Base-by-base conservation (phyloP, 768 basidiomycete species). In the Termitomyces sp. region DNA sequence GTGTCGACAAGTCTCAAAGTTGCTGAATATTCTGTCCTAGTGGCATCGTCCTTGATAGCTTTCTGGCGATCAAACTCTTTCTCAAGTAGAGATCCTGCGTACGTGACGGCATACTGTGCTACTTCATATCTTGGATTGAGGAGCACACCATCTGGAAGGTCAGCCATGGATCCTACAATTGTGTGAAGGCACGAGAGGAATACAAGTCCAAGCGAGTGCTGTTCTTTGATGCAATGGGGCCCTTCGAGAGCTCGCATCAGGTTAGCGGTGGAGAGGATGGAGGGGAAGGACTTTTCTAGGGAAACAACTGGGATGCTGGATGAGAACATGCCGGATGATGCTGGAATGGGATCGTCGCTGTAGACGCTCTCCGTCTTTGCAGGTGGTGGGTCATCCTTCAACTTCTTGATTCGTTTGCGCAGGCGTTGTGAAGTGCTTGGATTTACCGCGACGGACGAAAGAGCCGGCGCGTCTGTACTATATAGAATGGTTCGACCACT, bases 231-330 rank as follows among this genome's bases (percentile, higher is more conserved):
- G 21, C 55, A 52, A 2, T 34, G 46, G 1, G 67, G 58, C 16
- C 61, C 61, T 12, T 64, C 55, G 9, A 70, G 48, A 21, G 46
- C 48, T 49, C 57, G 65, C 46, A 77, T 67, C 50, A 68, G 61
- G 0, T 59, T 60, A 21, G 67, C 58, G 3, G 72, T 64, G 14
- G 58, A 55, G 50, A 73, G 46, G 52, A 77, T 71, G 1, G 73
- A 71, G 1, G 75, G 72, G 55, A 73, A 76, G 6, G 70, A 66
- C 39, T 56, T 66, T 25, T 72, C 68, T 21, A 76, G 64, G 39
- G 69, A 56, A 53, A 71, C 73, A 8, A 46, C 62, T 6, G 60
- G 61, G 19, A 54, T 50, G 19, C 65, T 56, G 46, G 51, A 12
- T 5, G 28, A 34, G 45, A 60, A 25, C 16, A 49, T 45, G 19